Evolutionary conservation across 768 basidiomycete species (phyloP), one percentile per base, ranked within the genome.

Genomic region (Tylopilus sp.): DNA sequence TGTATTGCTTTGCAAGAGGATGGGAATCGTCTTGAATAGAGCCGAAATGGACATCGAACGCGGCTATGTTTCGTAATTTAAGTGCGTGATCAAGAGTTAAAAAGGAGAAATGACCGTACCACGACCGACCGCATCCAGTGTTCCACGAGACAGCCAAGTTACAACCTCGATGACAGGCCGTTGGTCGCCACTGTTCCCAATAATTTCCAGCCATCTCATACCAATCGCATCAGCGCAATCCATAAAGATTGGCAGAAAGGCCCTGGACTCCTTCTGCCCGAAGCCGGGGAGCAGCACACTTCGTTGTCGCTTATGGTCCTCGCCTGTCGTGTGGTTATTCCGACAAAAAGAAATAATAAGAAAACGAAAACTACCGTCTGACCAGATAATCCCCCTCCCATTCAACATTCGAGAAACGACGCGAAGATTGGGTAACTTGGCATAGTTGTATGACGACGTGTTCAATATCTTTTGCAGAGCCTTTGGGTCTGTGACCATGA

Each of bases 231-330:
- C 60, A 1, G 66, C 63, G 22, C 53, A 74, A 46, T 71, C 68
- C 42, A 68, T 71, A 68, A 83, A 82, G 38, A 82, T 71, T 13
- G 75, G 71, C 6, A 82, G 69, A 54, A 79, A 80, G 4, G 77
- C 72, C 45, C 73, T 79, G n/a, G 74, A 72, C 53, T 82, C 78
- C 1, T 75, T 73, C 8, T 63, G 71, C 52, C 81, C 78, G 54
- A 83, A 83, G 4, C 78, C 82, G 2, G 81, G 81, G 41, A 79
- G 67, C 75, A 82, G 74, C 16, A 81, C 71, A 55, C 70, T 79
- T 52, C 78, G 67, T 45, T 83, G 81, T 46, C 82, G 73, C 56
- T 69, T 78, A 53, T 84, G 82, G 24, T 67, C 74, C 24, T 73
- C 64, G 3, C 74, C 68, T 68, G 31, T 21, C n/a, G 40, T 24